These are phyloP conservation scores for Selaginella tamariscina DNA, from an alignment of 75 land plant species.

Conservation along the genomic window DNA sequence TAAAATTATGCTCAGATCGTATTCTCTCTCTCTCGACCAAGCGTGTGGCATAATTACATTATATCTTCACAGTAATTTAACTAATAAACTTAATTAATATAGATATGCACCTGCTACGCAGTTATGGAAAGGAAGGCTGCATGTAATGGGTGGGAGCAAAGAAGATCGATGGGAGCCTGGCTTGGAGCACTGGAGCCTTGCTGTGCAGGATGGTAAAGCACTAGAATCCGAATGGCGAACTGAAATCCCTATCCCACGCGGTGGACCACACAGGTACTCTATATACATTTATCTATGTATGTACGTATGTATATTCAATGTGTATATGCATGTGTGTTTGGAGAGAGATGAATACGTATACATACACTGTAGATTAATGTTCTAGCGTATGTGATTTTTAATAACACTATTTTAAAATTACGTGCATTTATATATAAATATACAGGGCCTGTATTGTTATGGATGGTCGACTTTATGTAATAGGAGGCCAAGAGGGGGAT, in stretches of 20 bases:
- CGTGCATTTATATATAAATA: too few species aligned
- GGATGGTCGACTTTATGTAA: conserved; percentile 55
- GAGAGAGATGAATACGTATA: too few species aligned
- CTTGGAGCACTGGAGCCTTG: conserved; percentile 89
- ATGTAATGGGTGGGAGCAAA: conserved; percentile 97
- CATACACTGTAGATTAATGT: too few species aligned
- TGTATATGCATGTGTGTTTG: too few species aligned
- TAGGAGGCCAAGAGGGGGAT: conserved; percentile 99
- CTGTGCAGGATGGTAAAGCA: conserved; percentile 76
- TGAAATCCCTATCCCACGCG: conserved; percentile 88
- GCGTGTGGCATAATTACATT: neutral
- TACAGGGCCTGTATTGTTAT: conserved; percentile 78
- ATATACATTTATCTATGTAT: neutral
- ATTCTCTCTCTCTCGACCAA: neutral
- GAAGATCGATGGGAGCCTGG: conserved; percentile 86
- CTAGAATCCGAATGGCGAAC: conserved; percentile 64
- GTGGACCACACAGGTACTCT: conserved; percentile 85
- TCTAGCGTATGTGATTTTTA: too few species aligned
- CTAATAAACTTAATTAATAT: neutral
- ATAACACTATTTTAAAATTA: too few species aligned
- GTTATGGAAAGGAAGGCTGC: conserved; percentile 92
- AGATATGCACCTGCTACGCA: conserved; percentile 98
- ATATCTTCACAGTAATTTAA: neutral
- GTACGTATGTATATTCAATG: too few species aligned
- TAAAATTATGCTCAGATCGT: too few species aligned